Percentiles rank a stretch among this genome's conserved stretches.
Evolutionary conservation across 2,329 filamentous ascomycete genomes (phyloP).

Genomic region (Pseudogymnoascus sp.): DNA sequence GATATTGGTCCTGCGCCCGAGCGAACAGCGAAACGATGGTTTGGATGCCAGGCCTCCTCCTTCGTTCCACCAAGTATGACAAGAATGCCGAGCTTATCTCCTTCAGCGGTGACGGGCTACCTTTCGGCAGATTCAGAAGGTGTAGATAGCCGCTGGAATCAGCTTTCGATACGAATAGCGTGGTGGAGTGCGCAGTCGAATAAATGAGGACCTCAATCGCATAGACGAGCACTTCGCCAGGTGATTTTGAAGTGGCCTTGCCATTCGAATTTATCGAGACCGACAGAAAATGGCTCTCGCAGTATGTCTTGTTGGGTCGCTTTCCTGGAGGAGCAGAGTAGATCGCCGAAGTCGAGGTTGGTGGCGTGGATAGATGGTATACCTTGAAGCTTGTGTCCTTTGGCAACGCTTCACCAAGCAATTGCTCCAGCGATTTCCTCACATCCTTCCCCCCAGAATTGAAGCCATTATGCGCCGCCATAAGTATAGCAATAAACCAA

Average conservation of each 20-base stretch:
- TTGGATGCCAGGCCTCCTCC: conserved; percentile 55
- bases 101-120: conserved; percentile 64
- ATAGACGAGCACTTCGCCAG: conserved; percentile 55
- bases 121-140: conserved; percentile 53
- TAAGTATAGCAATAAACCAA: conserved; percentile 19
- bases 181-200: conserved; percentile 70
- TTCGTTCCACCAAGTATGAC: conserved; percentile 60
- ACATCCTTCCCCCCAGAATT: conserved; percentile 18
- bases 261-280: conserved; percentile 39
- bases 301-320: conserved; percentile 68
- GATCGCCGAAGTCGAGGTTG: conserved; percentile 64
- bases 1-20: conserved; percentile 82
- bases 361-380: conserved; percentile 82
- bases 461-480: conserved; percentile 24
- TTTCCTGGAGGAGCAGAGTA: conserved; percentile 69
- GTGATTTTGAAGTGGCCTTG: conserved; percentile 17
- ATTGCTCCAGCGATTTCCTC: conserved; percentile 22
- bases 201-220: conserved; percentile 86
- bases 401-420: conserved; percentile 37
- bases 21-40: conserved; percentile 86
- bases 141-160: conserved; percentile 87
- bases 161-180: conserved; percentile 91
- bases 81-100: conserved; percentile 69
- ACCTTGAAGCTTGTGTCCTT: conserved; percentile 53
- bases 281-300: conserved; percentile 73